These are phyloP conservation scores for Botrytis tulipae DNA, from an alignment of 2,329 filamentous ascomycete species.

Conservation along the genomic window DNA sequence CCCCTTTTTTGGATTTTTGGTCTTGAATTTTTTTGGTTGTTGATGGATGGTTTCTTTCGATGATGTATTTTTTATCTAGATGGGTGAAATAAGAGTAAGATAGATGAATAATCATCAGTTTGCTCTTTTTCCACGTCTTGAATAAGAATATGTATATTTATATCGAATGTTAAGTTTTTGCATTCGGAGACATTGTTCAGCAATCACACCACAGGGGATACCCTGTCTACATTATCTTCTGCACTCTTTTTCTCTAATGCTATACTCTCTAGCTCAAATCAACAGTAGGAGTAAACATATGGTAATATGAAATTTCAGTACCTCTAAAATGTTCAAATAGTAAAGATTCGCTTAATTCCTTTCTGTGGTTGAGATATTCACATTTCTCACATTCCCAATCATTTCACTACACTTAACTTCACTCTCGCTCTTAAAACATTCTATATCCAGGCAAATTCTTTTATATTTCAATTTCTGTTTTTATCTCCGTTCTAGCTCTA, in stretches of 20 bases:
- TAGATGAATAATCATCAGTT: rapidly evolving
- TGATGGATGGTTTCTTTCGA: neutral
- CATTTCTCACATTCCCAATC: neutral
- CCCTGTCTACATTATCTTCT: too few relatives aligned
- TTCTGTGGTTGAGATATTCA: neutral
- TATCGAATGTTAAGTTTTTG: neutral
- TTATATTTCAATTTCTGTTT: neutral
- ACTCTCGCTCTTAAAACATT: neutral
- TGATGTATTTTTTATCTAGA: neutral
- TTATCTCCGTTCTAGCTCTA: neutral
- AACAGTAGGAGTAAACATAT: too few relatives aligned
- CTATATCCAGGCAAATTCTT: neutral
- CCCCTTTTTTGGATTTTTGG: neutral
- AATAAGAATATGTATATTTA: neutral
- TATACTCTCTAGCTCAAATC: too few relatives aligned
- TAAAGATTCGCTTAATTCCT: neutral
- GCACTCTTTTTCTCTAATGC: too few relatives aligned
- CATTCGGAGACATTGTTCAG: neutral
- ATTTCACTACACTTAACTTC: neutral
- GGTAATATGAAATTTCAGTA: neutral
- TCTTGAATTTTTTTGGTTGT: neutral
- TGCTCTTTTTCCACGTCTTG: neutral
- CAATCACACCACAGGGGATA: too few relatives aligned
- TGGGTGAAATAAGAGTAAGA: neutral
- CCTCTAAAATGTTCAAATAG: neutral